Evolutionary conservation across 192 early-diverging fungal genomes (phyloP).

Genomic region (Coemansia pectinata): DNA sequence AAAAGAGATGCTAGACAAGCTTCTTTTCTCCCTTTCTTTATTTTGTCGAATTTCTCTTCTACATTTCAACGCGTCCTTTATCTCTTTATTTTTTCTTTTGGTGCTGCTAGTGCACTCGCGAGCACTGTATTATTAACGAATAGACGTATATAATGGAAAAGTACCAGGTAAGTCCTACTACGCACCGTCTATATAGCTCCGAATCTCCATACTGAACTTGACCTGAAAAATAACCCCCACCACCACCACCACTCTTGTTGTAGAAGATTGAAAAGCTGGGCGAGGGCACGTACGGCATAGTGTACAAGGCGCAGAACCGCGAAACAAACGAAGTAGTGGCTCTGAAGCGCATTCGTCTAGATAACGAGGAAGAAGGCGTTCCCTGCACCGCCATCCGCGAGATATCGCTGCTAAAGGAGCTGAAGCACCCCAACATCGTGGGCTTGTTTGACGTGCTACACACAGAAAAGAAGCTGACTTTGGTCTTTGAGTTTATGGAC

Average conservation of each 20-base stretch:
- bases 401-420: conserved; percentile 80
- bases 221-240: too few relatives aligned
- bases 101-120: neutral
- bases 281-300: conserved; percentile 98
- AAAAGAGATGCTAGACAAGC: neutral
- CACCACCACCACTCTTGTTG: neutral
- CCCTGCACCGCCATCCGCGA: conserved; percentile 77
- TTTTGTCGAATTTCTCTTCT: neutral
- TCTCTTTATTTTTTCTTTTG: neutral
- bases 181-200: neutral
- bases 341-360: conserved; percentile 88
- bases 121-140: conserved; percentile 11
- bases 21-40: neutral
- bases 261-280: conserved; percentile 99
- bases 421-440: conserved; percentile 72
- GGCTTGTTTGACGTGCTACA: conserved; percentile 96
- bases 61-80: neutral
- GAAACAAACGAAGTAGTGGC: conserved; percentile 97
- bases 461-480: conserved; percentile 95
- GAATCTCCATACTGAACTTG: neutral
- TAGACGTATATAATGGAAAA: conserved; percentile 56
- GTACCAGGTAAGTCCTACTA: conserved; percentile 56
- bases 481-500: conserved; percentile 99
- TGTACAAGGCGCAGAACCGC: conserved; percentile 98
- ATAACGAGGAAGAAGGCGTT: conserved; percentile 88